These are phyloP conservation scores for Laguncularia racemosa DNA, from an alignment of 345 rosid species.

Conservation along the genomic window DNA sequence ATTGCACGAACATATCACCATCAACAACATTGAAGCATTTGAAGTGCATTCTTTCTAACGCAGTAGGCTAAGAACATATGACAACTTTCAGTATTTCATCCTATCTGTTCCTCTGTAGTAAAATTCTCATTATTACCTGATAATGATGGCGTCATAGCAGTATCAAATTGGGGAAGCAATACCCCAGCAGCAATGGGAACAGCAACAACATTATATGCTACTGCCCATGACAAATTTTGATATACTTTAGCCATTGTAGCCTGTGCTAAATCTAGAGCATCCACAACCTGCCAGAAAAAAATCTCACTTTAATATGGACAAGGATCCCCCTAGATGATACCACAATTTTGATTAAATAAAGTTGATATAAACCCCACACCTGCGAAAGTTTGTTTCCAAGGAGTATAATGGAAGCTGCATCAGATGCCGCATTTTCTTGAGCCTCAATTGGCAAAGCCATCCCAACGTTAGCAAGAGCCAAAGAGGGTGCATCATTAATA, in stretches of 20 bases:
- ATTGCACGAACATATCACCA: too few relatives aligned
- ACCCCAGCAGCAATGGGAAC: slow-evolving; percentile 90
- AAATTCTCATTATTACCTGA: slow-evolving; percentile 40
- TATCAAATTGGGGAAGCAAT: slow-evolving; percentile 73
- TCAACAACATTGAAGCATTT: too few relatives aligned
- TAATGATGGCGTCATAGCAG: slow-evolving; percentile 89
- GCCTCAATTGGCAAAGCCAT: slow-evolving; percentile 82
- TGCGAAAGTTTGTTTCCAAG: slow-evolving; percentile 84
- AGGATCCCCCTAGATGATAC: background rate
- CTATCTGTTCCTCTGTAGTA: too few relatives aligned
- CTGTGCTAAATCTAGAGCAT: slow-evolving; percentile 75
- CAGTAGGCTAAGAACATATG: too few relatives aligned
- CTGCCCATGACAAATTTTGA: slow-evolving; percentile 88
- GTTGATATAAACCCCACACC: slow-evolving; percentile 21
- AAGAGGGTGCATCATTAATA: slow-evolving; percentile 93
- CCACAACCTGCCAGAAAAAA: slow-evolving; percentile 53
- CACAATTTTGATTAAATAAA: background rate
- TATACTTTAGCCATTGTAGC: slow-evolving; percentile 88
- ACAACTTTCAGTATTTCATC: too few relatives aligned
- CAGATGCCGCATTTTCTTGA: slow-evolving; percentile 88
- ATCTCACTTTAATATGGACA: background rate
- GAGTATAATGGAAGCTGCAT: slow-evolving; percentile 85
- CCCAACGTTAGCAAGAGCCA: slow-evolving; percentile 90
- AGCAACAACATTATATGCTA: slow-evolving; percentile 69
- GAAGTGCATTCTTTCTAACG: too few relatives aligned